These are phyloP conservation scores for Cajanus cajan DNA, from an alignment of 306 rosid species.

Conservation along the genomic window DNA sequence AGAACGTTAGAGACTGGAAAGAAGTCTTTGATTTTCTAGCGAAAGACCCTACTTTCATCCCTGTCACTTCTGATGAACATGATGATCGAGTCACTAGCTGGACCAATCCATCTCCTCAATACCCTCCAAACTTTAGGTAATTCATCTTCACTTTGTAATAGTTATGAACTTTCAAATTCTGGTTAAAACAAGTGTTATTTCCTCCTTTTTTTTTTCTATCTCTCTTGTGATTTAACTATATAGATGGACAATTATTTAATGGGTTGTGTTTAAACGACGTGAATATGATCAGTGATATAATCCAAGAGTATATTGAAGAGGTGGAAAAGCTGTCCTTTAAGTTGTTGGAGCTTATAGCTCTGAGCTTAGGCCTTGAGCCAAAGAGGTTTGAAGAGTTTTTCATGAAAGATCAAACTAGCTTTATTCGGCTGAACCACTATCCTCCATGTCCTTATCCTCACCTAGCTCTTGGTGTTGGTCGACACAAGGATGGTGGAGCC, in stretches of 20 bases:
- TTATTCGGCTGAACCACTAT: conserved; percentile 54
- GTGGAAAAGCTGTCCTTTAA: conserved; percentile 48
- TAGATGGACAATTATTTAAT: not conserved
- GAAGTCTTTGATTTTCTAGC: conserved; percentile 48
- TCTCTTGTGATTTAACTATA: not conserved
- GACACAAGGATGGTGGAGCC: conserved; percentile 58
- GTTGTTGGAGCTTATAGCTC: conserved; percentile 56
- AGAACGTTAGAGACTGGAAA: conserved; percentile 42
- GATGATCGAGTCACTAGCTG: not conserved
- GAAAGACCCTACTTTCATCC: not conserved
- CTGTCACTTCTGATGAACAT: conserved; percentile 21
- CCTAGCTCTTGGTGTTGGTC: conserved; percentile 63
- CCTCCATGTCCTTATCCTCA: conserved; percentile 65
- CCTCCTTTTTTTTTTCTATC: not conserved
- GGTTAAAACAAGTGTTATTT: not conserved
- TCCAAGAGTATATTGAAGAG: conserved; percentile 51
- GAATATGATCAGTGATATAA: conserved; percentile 28
- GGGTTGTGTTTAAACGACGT: not conserved
- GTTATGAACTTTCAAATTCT: not conserved
- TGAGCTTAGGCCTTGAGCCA: conserved; percentile 59
- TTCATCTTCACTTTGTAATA: not conserved
- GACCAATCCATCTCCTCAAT: not conserved
- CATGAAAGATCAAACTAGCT: conserved; percentile 50
- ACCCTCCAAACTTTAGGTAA: not conserved
- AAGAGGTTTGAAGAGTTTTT: conserved; percentile 45